phyloP scores from a whole-genome alignment of 805 yeast genomes.

The Clavispora carvajalis region DNA sequence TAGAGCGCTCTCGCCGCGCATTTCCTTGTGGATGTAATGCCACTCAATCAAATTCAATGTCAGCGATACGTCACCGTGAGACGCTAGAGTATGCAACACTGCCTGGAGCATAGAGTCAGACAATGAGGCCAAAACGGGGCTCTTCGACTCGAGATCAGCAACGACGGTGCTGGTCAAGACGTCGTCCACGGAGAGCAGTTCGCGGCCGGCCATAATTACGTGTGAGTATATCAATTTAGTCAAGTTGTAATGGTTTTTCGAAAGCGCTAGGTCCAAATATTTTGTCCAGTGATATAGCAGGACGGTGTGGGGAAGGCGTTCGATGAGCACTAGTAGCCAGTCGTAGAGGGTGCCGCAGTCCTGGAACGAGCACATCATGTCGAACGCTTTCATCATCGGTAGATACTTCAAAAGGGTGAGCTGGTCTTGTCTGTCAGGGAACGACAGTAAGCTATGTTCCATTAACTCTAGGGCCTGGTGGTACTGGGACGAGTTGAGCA shows the following conservation, averaged over 20 bases:
- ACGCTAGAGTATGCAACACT: conserved; percentile 27
- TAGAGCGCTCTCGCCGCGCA: conserved; percentile 29
- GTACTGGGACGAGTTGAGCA: conserved; percentile 21
- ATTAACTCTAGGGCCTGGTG: conserved; percentile 17
- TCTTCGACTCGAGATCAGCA: conserved; percentile 1
- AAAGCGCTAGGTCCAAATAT: conserved; percentile 20
- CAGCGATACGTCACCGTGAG: conserved; percentile 34
- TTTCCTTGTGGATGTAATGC: conserved; percentile 27
- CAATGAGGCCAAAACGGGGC: conserved; percentile 14
- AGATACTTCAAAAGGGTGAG: conserved; percentile 8
- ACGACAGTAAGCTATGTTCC: conserved; percentile 9
- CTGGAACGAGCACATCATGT: conserved; percentile 11
- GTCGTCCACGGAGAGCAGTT: conserved; percentile 20
- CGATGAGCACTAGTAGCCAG: conserved; percentile 6
- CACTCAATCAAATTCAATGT: conserved; percentile 31
- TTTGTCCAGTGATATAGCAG: conserved; percentile 17
- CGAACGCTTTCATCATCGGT: conserved; percentile 18
- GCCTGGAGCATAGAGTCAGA: conserved; percentile 20
- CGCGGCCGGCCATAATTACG: conserved; percentile 25
- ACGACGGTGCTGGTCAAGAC: conserved; percentile 14
- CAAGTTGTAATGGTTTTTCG: conserved; percentile 21
- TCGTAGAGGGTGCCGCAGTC: conserved; percentile 20
- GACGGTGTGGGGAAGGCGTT: neutral
- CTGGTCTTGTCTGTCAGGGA: conserved; percentile 8
- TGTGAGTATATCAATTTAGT: conserved; percentile 24